phyloP scores from a whole-genome alignment of 805 yeast species.

The Lachancea kluyveri region DNA sequence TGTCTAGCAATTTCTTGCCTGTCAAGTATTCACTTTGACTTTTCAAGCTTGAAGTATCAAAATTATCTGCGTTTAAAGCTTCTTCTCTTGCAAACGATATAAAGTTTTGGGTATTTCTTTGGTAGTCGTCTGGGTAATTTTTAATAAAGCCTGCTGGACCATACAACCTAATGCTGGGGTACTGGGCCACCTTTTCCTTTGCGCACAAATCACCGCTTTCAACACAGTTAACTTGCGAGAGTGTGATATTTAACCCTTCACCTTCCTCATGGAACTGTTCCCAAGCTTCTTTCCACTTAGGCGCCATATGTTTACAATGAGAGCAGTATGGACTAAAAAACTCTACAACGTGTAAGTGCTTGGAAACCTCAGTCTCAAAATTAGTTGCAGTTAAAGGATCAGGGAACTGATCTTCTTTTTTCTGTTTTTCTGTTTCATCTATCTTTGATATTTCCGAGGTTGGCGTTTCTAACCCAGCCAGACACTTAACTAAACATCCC shows the following conservation, averaged over 20 bases:
- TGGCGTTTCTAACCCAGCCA: too few species aligned
- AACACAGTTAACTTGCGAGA: slow-evolving; percentile 81
- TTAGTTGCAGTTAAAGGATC: slow-evolving; percentile 41
- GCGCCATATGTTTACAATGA: slow-evolving; percentile 77
- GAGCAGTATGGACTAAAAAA: slow-evolving; percentile 85
- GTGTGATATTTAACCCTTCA: slow-evolving; percentile 36
- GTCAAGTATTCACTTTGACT: slow-evolving; percentile 37
- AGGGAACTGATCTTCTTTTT: slow-evolving; percentile 34
- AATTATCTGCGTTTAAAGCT: slow-evolving; percentile 39
- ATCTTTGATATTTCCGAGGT: too few species aligned
- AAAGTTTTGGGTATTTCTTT: slow-evolving; percentile 44
- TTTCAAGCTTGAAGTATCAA: slow-evolving; percentile 33
- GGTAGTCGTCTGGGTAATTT: slow-evolving; percentile 43
- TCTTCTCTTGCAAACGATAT: slow-evolving; percentile 49
- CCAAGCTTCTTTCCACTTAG: slow-evolving; percentile 73
- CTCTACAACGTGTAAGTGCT: slow-evolving; percentile 70
- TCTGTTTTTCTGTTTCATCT: not conserved
- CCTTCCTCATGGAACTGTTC: slow-evolving; percentile 40
- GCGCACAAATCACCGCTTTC: slow-evolving; percentile 82
- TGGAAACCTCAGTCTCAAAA: slow-evolving; percentile 44
- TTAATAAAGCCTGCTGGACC: slow-evolving; percentile 45
- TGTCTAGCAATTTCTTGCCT: slow-evolving; percentile 38
- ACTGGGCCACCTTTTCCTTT: slow-evolving; percentile 54
- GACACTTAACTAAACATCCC: too few species aligned
- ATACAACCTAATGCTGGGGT: slow-evolving; percentile 69